phyloP scores from a whole-genome alignment of 805 yeast species.

The Pichia thaimueangensis region DNA sequence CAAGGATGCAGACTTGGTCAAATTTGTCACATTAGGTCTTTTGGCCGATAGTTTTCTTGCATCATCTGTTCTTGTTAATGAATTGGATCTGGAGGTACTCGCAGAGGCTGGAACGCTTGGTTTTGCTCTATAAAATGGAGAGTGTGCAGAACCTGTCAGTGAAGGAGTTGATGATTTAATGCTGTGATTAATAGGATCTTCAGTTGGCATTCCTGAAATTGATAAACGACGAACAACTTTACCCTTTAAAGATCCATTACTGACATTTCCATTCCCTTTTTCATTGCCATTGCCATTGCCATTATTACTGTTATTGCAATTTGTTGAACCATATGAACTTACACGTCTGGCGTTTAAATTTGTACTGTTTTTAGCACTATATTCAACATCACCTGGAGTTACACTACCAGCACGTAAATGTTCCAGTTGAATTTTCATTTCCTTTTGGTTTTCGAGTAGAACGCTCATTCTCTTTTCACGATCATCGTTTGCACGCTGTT shows the following conservation, averaged over 20 bases:
- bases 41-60: not conserved
- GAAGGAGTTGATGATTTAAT: constrained; percentile 1
- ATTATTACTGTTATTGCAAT: not conserved
- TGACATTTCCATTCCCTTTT: not conserved
- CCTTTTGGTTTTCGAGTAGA: constrained; percentile 3
- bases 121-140: constrained; percentile 3
- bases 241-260: not conserved
- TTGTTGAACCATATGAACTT: not conserved
- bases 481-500: constrained; percentile 17
- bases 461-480: constrained; percentile 5
- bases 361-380: not conserved
- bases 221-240: not conserved
- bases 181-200: no score
- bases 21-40: not conserved
- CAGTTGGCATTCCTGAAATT: not conserved
- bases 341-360: not conserved
- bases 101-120: not conserved
- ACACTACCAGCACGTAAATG: constrained; percentile 1
- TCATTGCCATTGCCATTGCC: not conserved
- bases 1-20: not conserved
- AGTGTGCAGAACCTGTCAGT: not conserved
- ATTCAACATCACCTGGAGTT: not conserved
- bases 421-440: not conserved
- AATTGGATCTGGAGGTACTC: constrained; percentile 3
- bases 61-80: constrained; percentile 8